Conservation (phyloP, 768 basidiomycete species). For the Pleurotus salmoneostramineus region DNA sequence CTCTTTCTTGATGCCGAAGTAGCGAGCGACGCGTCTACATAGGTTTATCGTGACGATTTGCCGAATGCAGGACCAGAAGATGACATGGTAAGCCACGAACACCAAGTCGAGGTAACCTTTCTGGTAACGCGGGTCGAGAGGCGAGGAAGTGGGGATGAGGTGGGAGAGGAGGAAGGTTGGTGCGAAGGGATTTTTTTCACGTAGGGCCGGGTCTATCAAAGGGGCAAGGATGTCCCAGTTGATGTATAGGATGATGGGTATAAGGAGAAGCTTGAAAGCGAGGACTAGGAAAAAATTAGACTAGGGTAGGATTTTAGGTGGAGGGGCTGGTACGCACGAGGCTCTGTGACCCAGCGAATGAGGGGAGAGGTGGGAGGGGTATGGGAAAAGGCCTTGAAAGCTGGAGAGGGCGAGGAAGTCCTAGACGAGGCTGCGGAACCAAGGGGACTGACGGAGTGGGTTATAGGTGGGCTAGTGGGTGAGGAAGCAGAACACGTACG, state of each 20-base stretch:
- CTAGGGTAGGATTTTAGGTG: background rate
- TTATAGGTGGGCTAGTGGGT: conserved; percentile 6
- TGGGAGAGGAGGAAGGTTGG: conserved; percentile 71
- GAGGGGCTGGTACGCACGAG: conserved; percentile 40
- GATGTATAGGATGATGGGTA: conserved; percentile 56
- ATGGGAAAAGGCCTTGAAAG: conserved; percentile 3
- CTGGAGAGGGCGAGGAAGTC: conserved; percentile 25
- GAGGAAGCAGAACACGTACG: conserved; percentile 33
- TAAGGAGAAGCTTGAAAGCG: conserved; percentile 62
- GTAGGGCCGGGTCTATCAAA: conserved; percentile 38
- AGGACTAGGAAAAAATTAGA: conserved; percentile 34
- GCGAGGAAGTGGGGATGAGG: conserved; percentile 44
- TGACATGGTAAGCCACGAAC: conserved; percentile 80
- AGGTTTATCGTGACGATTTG: conserved; percentile 67
- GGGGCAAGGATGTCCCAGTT: conserved; percentile 58
- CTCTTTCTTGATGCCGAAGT: conserved; percentile 64
- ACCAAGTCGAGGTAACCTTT: conserved; percentile 74
- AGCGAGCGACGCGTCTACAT: conserved; percentile 62
- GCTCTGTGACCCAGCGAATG: conserved; percentile 72
- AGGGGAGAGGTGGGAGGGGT: conserved; percentile 29
- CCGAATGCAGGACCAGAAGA: conserved; percentile 87
- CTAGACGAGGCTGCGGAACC: conserved; percentile 33
- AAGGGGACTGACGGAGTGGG: conserved; percentile 28
- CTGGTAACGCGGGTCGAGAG: conserved; percentile 56
- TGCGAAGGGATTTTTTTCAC: conserved; percentile 65